Conservation (phyloP, 2,329 filamentous ascomycete species). For the Neonectria coccinea region DNA sequence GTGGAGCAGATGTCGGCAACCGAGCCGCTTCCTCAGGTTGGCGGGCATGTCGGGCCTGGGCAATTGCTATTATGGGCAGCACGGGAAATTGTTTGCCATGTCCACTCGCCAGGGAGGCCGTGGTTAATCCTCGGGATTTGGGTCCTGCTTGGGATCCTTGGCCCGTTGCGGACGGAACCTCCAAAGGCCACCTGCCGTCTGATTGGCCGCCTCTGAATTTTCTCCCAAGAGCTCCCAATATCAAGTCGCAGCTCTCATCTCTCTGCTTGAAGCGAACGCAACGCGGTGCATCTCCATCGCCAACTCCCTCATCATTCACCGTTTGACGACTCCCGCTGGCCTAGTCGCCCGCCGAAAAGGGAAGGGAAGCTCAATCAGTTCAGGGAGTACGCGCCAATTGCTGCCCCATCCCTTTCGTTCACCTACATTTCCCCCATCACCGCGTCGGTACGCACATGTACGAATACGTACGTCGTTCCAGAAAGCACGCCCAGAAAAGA, state of each 20-base stretch:
- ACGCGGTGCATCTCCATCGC: conserved; percentile 21
- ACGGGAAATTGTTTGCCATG: conserved; percentile 19
- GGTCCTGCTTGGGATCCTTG: neutral
- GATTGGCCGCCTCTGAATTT: conserved; percentile 24
- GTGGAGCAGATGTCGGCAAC: neutral
- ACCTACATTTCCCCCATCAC: neutral
- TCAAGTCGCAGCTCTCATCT: conserved; percentile 21
- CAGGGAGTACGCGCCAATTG: conserved; percentile 15
- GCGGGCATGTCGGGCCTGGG: neutral
- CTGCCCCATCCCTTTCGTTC: conserved; percentile 1
- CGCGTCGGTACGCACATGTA: conserved; percentile 18
- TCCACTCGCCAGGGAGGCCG: neutral
- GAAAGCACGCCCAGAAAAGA: conserved; percentile 15
- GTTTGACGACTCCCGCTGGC: conserved; percentile 11
- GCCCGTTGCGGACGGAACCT: conserved; percentile 9
- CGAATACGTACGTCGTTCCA: conserved; percentile 11
- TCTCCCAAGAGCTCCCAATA: conserved; percentile 16
- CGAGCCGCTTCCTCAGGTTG: neutral
- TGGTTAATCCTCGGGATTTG: conserved; percentile 42
- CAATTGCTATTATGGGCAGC: conserved; percentile 2
- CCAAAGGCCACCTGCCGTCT: conserved; percentile 1
- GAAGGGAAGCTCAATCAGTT: conserved; percentile 12
- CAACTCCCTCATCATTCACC: conserved; percentile 11
- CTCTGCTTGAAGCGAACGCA: conserved; percentile 27
- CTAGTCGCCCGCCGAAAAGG: conserved; percentile 13